phyloP scores from a whole-genome alignment of 176 grass and related monocot species.

The Thinopyrum elongatum region DNA sequence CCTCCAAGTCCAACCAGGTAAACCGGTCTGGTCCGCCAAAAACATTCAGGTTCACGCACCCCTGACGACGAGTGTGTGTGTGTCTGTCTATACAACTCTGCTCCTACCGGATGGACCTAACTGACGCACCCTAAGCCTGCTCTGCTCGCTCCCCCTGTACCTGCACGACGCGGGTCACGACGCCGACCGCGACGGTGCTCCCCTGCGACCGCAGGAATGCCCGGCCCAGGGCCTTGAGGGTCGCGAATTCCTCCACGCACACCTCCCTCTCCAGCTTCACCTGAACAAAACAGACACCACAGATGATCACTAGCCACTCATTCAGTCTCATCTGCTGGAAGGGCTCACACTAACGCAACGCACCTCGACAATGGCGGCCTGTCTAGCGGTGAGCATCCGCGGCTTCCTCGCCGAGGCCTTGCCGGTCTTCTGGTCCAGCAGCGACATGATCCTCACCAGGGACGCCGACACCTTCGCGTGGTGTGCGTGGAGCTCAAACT shows the following conservation, averaged over 20 bases:
- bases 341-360: neutral
- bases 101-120: neutral
- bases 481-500: constrained; percentile 83
- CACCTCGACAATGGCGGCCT: constrained; percentile 67
- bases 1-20: neutral
- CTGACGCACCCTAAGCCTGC: neutral
- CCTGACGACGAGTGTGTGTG: too few relatives aligned
- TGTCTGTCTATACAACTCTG: neutral
- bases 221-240: constrained; percentile 60
- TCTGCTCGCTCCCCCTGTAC: neutral
- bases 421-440: constrained; percentile 79
- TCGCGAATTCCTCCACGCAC: constrained; percentile 66
- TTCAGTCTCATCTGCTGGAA: neutral
- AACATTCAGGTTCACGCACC: neutral
- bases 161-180: constrained; percentile 45
- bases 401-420: constrained; percentile 47
- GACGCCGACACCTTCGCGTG: constrained; percentile 66
- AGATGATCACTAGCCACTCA: neutral
- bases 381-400: constrained; percentile 58
- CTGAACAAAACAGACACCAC: constrained; percentile 16
- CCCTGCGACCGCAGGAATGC: constrained; percentile 63
- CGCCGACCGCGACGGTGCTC: constrained; percentile 69
- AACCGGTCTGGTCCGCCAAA: neutral
- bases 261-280: constrained; percentile 64
- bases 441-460: constrained; percentile 50